These are phyloP conservation scores for Sindora glabra DNA, from an alignment of 306 rosid species.

Conservation along the genomic window DNA sequence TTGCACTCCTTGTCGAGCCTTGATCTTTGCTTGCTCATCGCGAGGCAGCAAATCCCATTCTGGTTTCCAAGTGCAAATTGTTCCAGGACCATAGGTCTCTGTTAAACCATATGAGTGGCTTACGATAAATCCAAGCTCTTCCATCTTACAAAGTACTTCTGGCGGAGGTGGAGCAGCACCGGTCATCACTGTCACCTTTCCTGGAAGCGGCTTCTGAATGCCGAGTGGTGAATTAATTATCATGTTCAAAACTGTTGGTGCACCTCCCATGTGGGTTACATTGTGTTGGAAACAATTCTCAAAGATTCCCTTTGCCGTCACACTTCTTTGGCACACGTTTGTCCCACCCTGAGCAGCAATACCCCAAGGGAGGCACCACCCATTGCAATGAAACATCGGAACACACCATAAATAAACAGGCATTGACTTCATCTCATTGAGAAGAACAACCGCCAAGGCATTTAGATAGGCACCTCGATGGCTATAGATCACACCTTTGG, in stretches of 20 bases:
- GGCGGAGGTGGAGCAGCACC: constrained; percentile 86
- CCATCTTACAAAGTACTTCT: constrained; percentile 49
- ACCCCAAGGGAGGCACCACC: constrained; percentile 88
- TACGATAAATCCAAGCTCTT: constrained; percentile 56
- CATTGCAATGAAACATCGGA: constrained; percentile 95
- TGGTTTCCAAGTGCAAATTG: constrained; percentile 68
- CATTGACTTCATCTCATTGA: constrained; percentile 57
- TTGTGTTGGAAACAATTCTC: constrained; percentile 40
- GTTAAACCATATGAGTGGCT: constrained; percentile 75
- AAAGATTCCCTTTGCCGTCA: constrained; percentile 51
- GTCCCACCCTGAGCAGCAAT: constrained; percentile 94
- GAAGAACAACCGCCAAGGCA: constrained; percentile 50
- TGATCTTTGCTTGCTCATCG: constrained; percentile 52
- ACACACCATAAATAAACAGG: constrained; percentile 80
- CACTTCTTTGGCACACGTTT: constrained; percentile 67
- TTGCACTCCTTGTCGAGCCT: constrained; percentile 68
- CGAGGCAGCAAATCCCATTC: constrained; percentile 65
- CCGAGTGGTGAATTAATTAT: constrained; percentile 46
- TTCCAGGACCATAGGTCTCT: constrained; percentile 78
- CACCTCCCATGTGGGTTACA: constrained; percentile 74
- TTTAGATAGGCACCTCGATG: constrained; percentile 92
- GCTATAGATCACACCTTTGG: constrained; percentile 80
- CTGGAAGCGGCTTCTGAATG: constrained; percentile 45
- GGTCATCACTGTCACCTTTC: constrained; percentile 52
- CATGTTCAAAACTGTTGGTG: constrained; percentile 75